phyloP scores from a whole-genome alignment of 2,329 filamentous ascomycete species.

The Madurella mycetomatis region DNA sequence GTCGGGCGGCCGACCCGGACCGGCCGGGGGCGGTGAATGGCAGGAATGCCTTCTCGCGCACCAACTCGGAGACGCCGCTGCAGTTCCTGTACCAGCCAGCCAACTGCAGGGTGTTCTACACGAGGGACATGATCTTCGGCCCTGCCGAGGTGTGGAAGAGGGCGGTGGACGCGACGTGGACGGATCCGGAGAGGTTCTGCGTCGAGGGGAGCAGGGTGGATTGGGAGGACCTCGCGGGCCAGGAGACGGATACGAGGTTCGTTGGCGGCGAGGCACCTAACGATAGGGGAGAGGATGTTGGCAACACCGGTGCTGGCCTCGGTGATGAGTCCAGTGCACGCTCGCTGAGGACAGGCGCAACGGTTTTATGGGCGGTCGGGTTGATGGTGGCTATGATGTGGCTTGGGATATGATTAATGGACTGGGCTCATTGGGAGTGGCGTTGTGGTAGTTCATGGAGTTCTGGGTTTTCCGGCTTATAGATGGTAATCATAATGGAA shows the following conservation, averaged over 20 bases:
- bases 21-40: constrained; percentile 30
- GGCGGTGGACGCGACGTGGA: constrained; percentile 36
- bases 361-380: neutral
- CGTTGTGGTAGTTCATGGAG: neutral
- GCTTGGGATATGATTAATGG: neutral
- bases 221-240: constrained; percentile 14
- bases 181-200: constrained; percentile 27
- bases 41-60: constrained; percentile 34
- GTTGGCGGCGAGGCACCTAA: neutral
- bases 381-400: neutral
- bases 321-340: neutral
- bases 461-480: neutral
- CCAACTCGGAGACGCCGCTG: constrained; percentile 35
- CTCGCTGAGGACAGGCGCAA: neutral
- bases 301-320: neutral
- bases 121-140: constrained; percentile 37
- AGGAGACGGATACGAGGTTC: constrained; percentile 10
- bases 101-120: constrained; percentile 47
- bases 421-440: neutral
- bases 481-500: neutral
- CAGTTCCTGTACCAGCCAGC: constrained; percentile 44
- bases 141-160: constrained; percentile 40
- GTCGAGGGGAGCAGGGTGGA: constrained; percentile 30
- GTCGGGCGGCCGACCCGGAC: constrained; percentile 24
- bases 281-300: neutral